A percentile compares a stretch with the other conserved stretches of the same genome.
These are phyloP conservation scores for Penstemon barbatus DNA, from an alignment of 257 asterid genomes.

Conservation along the genomic window DNA sequence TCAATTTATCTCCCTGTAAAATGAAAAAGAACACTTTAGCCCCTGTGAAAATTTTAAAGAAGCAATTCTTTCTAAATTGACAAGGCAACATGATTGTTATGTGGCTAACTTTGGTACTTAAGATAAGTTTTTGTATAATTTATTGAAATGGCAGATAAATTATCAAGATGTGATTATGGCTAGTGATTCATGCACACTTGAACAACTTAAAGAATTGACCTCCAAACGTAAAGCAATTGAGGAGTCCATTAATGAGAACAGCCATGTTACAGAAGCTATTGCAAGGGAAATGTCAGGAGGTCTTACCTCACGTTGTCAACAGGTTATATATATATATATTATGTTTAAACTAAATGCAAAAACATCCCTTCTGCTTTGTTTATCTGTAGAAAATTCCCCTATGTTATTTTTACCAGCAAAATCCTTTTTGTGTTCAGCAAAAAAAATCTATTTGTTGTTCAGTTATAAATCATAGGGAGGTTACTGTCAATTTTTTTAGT, in stretches of 20 bases:
- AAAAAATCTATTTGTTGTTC: not conserved
- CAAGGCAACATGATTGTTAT: too few relatives aligned
- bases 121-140: conserved; percentile 13
- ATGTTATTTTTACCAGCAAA: too few relatives aligned
- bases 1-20: not conserved
- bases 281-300: conserved; percentile 85
- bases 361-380: too few relatives aligned
- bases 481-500: too few relatives aligned
- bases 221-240: conserved; percentile 61
- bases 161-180: conserved; percentile 42
- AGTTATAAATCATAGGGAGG: not conserved
- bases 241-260: conserved; percentile 47
- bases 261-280: conserved; percentile 53
- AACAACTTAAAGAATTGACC: conserved; percentile 64
- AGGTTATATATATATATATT: conserved; percentile 30
- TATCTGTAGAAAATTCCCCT: too few relatives aligned
- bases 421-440: too few relatives aligned
- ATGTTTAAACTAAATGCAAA: too few relatives aligned
- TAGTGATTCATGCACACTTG: conserved; percentile 52
- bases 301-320: conserved; percentile 56
- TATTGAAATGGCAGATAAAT: conserved; percentile 38
- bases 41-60: not conserved
- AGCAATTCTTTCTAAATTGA: too few relatives aligned
- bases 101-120: not conserved
- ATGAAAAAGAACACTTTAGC: not conserved